Base-by-base conservation (phyloP, 106 monocot genomes). In the Hemerocallis citrina region DNA sequence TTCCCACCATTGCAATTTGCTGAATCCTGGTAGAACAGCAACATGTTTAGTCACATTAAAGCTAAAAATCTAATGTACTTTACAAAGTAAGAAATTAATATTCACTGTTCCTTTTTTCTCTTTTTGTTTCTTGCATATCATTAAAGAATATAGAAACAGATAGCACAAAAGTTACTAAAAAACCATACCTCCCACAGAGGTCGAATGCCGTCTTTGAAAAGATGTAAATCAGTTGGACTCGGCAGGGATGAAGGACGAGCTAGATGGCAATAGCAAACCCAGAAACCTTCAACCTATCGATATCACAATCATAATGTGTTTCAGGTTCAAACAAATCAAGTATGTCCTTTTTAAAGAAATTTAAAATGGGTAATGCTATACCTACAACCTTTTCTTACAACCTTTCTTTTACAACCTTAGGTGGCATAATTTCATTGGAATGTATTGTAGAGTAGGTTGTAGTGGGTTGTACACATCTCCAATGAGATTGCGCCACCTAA, bases 251-350 rank as follows among this genome's bases (percentile, higher is more conserved):
- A 83, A 49, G 95, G 83, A 7, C 86, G 86, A 25, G 86, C 55
- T 40, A 96, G 66, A 68, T 96, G 95, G 63, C 95, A 96, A 68
- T 96, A 96, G 63, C 84, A 90, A 55, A 90, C 83, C 95, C 95
- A 96, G 44, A 96, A 96, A 0, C 80, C 81, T 79, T 96, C 95
- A 63, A 90, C 95, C 95, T 96, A 58, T 27, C 37, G 34, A 63
- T 10, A 63, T 25, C 6, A 6, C 24, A 32, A 51, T 7, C n/a
- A 47, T 48, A 20, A 44, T 38, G 22, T 15, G 34, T 28, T 21
- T 48, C 19, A 33, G 12, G 5, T n/a, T n/a, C n/a, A 19, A 21
- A 16, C 43, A 38, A 19, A 11, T 11, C 4, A 23, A 10, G 12
- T 11, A 31, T 11, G 19, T 11, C 40, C 19, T 48, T 34, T 7